Percentiles rank a stretch among this genome's conserved stretches.
Conservation (phyloP, 768 basidiomycete genomes). For the Lentinus brumalis region DNA sequence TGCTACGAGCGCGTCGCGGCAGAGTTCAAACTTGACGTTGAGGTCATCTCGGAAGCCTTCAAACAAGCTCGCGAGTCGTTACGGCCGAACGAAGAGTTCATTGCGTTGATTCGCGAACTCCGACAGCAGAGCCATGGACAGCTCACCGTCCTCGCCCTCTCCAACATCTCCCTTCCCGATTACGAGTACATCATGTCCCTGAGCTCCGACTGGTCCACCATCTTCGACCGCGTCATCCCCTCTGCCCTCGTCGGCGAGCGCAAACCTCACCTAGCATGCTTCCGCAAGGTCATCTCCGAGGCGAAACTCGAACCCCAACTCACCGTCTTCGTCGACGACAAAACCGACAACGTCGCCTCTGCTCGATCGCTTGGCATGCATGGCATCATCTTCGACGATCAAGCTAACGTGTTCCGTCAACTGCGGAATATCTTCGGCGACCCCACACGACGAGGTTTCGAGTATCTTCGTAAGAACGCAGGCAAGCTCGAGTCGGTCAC, state of each 20-base stretch:
- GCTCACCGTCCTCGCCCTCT: conserved; percentile 53
- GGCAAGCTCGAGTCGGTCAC: conserved; percentile 48
- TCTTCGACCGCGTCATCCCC: conserved; percentile 49
- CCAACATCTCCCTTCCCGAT: conserved; percentile 59
- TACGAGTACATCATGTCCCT: conserved; percentile 46
- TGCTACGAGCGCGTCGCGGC: conserved; percentile 45
- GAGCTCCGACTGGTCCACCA: conserved; percentile 44
- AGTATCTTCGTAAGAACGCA: conserved; percentile 44
- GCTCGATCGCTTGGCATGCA: conserved; percentile 58
- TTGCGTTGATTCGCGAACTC: conserved; percentile 49
- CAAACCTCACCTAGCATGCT: conserved; percentile 58
- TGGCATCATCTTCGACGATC: conserved; percentile 49
- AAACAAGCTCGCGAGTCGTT: conserved; percentile 50
- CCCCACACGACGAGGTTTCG: conserved; percentile 44
- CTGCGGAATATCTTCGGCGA: conserved; percentile 51
- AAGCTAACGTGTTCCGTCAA: conserved; percentile 42
- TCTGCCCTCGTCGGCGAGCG: conserved; percentile 55
- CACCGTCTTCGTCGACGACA: conserved; percentile 62
- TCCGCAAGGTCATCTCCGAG: conserved; percentile 47
- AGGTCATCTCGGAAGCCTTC: conserved; percentile 46
- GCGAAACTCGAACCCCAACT: conserved; percentile 46
- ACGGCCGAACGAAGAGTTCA: conserved; percentile 45
- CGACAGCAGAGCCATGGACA: conserved; percentile 32
- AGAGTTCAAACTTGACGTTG: conserved; percentile 35
- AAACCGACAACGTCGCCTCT: conserved; percentile 57